Evolutionary conservation across 2,329 filamentous ascomycete species (phyloP).

Genomic region (Clarireedia monteithiana): DNA sequence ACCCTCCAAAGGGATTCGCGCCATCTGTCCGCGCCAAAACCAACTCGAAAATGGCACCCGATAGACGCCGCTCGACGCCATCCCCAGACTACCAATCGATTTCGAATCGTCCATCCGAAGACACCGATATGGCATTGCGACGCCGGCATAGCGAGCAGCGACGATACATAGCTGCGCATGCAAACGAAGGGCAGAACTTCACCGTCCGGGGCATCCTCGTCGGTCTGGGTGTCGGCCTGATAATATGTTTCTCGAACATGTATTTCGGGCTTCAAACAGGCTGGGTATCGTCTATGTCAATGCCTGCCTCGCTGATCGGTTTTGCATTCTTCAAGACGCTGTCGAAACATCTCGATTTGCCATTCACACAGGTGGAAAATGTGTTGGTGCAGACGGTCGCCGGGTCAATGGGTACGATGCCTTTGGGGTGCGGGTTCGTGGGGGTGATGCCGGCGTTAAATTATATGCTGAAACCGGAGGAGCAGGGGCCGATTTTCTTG

Average conservation of each 20-base stretch:
- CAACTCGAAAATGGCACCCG: conserved; percentile 18
- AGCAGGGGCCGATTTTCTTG: conserved; percentile 69
- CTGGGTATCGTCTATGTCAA: conserved; percentile 84
- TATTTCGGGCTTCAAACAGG: conserved; percentile 94
- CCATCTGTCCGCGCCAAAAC: background rate
- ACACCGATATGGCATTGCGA: conserved; percentile 9
- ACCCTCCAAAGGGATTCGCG: background rate
- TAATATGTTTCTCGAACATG: conserved; percentile 96
- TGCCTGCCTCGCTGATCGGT: conserved; percentile 90
- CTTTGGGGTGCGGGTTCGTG: conserved; percentile 89
- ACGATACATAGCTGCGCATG: conserved; percentile 25
- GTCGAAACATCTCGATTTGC: conserved; percentile 62
- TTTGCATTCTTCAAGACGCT: conserved; percentile 88
- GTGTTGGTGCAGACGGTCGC: conserved; percentile 95
- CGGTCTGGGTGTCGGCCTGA: conserved; percentile 74
- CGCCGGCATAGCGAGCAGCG: conserved; percentile 24
- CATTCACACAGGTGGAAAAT: conserved; percentile 93
- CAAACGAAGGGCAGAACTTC: conserved; percentile 55
- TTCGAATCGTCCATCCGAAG: conserved; percentile 13
- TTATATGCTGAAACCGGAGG: conserved; percentile 68
- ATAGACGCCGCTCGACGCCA: conserved; percentile 15
- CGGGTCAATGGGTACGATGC: conserved; percentile 93
- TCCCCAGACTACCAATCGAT: conserved; percentile 20
- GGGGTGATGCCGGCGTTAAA: conserved; percentile 91
- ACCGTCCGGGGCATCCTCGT: conserved; percentile 73